Evolutionary conservation across 2,329 filamentous ascomycete genomes (phyloP), one percentile per base, ranked within the genome.

Genomic region (Cladophialophora psammophila): DNA sequence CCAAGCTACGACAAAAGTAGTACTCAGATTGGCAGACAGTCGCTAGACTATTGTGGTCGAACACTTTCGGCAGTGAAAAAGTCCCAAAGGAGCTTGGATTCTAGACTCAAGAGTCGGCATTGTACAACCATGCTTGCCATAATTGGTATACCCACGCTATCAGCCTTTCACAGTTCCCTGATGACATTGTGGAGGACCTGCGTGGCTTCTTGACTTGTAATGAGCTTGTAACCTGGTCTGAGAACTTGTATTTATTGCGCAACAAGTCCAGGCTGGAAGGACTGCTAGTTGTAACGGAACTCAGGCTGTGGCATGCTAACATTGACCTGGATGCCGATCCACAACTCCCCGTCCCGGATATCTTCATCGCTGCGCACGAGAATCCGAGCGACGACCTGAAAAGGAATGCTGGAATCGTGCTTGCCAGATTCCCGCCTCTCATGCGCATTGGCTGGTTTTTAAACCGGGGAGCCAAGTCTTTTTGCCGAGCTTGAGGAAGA

Each of bases 381-480:
- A 54, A 5, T 13, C 32, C 31, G 50, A 54, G 50, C 50, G 32
- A 31, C 13, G 18, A 54, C 1, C 13, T 54, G 18, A 31, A 54
- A 32, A 20, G 32, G n/a, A 12, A 20, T 7, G 50, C 18, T 32
- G 50, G 50, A 20, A 54, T 31, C 31, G 50, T 54, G n/a, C 50
- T 54, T 26, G 50, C 50, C 7, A 54, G 26, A 12, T 54, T 54
- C n/a, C 26, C 31, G 50, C 50, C 50, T 12, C 50, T 54, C 13
- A 54, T 54, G 50, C 50, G 50, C n/a, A 18, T 54, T 54, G 50
- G 50, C 50, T 15, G 50, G 50, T 54, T 54, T 26, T 31, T 54
- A 4, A 54, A 32, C n/a, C 50, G 31, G 10, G 50, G 18, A 26
- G 50, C 50, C n/a, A 54, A 18, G 12, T 54, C 50, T 12, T 54